These are phyloP conservation scores for Smallanthus sonchifolius DNA, from an alignment of 129 eudicot species.

Conservation along the genomic window DNA sequence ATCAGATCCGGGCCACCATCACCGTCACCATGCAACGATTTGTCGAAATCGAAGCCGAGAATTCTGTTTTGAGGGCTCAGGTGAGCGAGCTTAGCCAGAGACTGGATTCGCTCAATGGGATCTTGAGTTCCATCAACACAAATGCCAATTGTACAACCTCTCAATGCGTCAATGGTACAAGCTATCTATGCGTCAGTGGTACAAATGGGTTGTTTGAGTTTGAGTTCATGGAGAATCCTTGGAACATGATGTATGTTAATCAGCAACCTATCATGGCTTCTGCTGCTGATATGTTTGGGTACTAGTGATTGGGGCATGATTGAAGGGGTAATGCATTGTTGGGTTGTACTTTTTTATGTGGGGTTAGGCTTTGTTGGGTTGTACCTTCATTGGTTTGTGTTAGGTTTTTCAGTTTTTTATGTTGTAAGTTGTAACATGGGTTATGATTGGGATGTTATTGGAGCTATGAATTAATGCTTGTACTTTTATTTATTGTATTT, in stretches of 20 bases:
- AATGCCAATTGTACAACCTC: conserved; percentile 9
- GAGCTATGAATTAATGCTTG: conserved; percentile 7
- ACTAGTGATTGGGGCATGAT: conserved; percentile 20
- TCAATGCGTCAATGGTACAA: conserved; percentile 13
- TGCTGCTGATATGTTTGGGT: conserved; percentile 59
- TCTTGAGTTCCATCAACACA: conserved; percentile 41
- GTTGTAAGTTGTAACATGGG: conserved; percentile 7
- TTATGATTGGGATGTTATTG: conserved; percentile 10
- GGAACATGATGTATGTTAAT: conserved; percentile 58
- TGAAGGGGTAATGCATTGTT: neutral
- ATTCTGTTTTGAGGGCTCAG: conserved; percentile 76
- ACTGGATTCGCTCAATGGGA: conserved; percentile 64
- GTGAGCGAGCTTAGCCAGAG: conserved; percentile 64
- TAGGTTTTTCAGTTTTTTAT: conserved; percentile 8
- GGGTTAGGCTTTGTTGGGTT: conserved; percentile 15
- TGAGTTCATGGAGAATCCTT: conserved; percentile 37
- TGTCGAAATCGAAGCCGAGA: conserved; percentile 60
- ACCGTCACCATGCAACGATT: conserved; percentile 44
- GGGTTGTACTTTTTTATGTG: conserved; percentile 10
- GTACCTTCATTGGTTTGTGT: neutral
- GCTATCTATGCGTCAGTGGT: neutral
- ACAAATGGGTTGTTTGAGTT: conserved; percentile 29
- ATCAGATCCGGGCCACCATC: conserved; percentile 46
- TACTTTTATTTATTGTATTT: neutral
- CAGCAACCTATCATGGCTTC: conserved; percentile 79